phyloP scores from a whole-genome alignment of 129 eudicot species.

The Escallonia herrerae region DNA sequence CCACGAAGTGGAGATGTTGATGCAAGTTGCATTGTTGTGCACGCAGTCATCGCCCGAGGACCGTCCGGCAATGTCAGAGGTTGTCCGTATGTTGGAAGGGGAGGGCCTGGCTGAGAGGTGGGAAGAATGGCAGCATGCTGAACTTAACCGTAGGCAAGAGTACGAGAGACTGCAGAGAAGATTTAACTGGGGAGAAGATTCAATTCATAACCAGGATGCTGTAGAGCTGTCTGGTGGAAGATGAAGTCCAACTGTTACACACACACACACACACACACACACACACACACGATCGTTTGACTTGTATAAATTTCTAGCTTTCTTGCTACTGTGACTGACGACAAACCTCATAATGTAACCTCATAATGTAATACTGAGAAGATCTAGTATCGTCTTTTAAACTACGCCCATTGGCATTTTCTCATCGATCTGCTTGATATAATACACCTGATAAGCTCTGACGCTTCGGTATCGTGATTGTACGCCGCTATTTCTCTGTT shows the following conservation, averaged over 20 bases:
- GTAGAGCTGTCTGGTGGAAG: constrained; percentile 95
- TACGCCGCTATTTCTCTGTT: no score
- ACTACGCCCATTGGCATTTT: no score
- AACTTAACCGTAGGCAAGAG: constrained; percentile 75
- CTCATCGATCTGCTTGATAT: no score
- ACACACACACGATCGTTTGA: no score
- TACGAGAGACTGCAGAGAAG: constrained; percentile 85
- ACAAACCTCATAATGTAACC: no score
- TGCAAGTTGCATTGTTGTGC: constrained; percentile 87
- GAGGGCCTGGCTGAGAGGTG: constrained; percentile 98
- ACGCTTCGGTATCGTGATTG: no score
- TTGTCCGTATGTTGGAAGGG: constrained; percentile 92
- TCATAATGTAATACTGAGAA: no score
- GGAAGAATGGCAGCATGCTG: constrained; percentile 93
- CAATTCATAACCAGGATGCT: constrained; percentile 70
- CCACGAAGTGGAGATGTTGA: constrained; percentile 90
- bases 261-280: no score
- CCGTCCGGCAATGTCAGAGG: constrained; percentile 94
- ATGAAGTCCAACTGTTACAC: constrained; percentile 31
- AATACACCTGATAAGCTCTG: no score
- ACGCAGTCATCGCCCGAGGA: constrained; percentile 91
- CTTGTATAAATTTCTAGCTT: no score
- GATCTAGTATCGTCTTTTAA: no score
- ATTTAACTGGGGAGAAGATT: constrained; percentile 90
- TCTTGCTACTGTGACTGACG: no score